Conservation (phyloP, 2,329 filamentous ascomycete species). For the Talaromyces sp. region DNA sequence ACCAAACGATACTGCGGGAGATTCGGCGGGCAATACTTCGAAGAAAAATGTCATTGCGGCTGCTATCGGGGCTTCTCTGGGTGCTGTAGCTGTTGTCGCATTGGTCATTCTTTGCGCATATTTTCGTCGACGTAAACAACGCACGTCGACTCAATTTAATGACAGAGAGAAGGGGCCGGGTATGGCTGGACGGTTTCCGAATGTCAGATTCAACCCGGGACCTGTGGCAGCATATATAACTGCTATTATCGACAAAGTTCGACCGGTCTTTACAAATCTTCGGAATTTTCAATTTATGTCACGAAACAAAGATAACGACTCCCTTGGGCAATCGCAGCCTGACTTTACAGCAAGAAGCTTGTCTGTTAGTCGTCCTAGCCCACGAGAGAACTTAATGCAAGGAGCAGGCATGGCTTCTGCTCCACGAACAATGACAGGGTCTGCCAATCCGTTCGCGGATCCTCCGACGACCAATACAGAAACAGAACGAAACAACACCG, state of each 20-base stretch:
- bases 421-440: neutral
- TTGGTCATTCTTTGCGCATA: slow-evolving; percentile 13
- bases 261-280: neutral
- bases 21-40: neutral
- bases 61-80: slow-evolving; percentile 12
- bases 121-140: slow-evolving; percentile 11
- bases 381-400: neutral
- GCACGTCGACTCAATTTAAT: neutral
- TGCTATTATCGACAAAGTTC: neutral
- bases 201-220: neutral
- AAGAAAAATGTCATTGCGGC: slow-evolving; percentile 9
- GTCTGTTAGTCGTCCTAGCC: neutral
- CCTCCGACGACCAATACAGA: neutral
- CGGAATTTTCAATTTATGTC: neutral
- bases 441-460: slow-evolving; percentile 3
- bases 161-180: neutral
- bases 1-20: neutral
- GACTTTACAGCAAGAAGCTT: neutral
- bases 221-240: neutral
- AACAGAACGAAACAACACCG: neutral
- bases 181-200: neutral
- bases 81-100: slow-evolving; percentile 10
- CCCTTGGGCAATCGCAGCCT: neutral
- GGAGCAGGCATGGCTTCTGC: neutral
- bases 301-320: neutral